These are phyloP conservation scores for Zangia roseola DNA, from an alignment of 768 basidiomycete genomes.

Conservation along the genomic window DNA sequence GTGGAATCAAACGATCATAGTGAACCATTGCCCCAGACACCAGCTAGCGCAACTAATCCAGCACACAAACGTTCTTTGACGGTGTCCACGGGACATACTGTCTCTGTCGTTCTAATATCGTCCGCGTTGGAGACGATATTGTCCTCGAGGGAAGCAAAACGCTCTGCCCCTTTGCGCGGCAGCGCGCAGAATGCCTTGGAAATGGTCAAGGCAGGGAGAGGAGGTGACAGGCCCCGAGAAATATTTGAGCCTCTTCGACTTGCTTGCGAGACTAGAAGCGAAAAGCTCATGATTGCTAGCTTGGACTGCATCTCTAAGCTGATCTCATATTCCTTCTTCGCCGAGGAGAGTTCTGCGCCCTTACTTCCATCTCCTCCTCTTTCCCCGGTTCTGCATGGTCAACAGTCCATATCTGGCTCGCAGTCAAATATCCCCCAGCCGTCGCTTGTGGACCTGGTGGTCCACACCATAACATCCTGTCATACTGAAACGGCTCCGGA, in stretches of 20 bases:
- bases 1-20: slow-evolving; percentile 13
- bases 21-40: slow-evolving; percentile 18
- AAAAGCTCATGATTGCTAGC: slow-evolving; percentile 94
- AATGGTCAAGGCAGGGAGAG: slow-evolving; percentile 72
- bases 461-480: slow-evolving; percentile 90
- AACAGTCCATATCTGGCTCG: slow-evolving; percentile 43
- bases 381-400: slow-evolving; percentile 55
- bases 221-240: slow-evolving; percentile 74
- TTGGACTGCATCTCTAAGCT: slow-evolving; percentile 97
- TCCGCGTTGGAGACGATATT: slow-evolving; percentile 86
- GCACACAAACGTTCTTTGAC: slow-evolving; percentile 59
- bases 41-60: slow-evolving; percentile 14
- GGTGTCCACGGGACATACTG: slow-evolving; percentile 65
- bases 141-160: slow-evolving; percentile 84
- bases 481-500: slow-evolving; percentile 88
- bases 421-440: slow-evolving; percentile 55
- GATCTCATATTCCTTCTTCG: slow-evolving; percentile 96
- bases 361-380: slow-evolving; percentile 70
- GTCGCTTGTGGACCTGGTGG: slow-evolving; percentile 88
- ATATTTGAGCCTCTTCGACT: slow-evolving; percentile 95
- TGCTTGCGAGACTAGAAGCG: slow-evolving; percentile 92
- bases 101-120: slow-evolving; percentile 77
- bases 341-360: slow-evolving; percentile 53
- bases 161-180: slow-evolving; percentile 77
- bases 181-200: slow-evolving; percentile 81